A percentile compares a stretch with the other conserved stretches of the same genome.
phyloP scores from a whole-genome alignment of 1,139 yeast genomes.

The Zygosaccharomyces sapae region DNA sequence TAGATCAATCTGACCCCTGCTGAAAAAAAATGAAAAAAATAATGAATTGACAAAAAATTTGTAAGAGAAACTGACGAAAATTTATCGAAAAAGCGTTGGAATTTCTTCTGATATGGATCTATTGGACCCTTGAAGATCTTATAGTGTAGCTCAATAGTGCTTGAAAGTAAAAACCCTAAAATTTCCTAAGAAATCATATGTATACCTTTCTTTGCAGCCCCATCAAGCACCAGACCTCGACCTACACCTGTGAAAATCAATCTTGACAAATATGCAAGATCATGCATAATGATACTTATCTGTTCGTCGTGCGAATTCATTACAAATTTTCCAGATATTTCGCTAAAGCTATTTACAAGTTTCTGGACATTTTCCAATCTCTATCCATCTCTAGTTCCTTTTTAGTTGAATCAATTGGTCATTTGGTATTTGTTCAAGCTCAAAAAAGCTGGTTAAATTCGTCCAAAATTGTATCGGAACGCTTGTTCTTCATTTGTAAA shows the following conservation, averaged over 20 bases:
- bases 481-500: conserved; percentile 31
- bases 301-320: background rate
- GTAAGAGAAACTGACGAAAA: background rate
- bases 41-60: background rate
- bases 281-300: background rate
- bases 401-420: conserved; percentile 21
- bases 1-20: background rate
- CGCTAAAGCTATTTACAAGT: conserved; percentile 3
- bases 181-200: background rate
- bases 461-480: conserved; percentile 27
- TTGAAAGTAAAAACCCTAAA: background rate
- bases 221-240: background rate
- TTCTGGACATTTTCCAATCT: background rate
- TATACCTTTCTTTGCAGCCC: background rate
- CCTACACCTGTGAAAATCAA: conserved; percentile 6
- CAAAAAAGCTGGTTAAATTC: conserved; percentile 26
- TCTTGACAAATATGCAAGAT: conserved; percentile 11
- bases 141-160: no score
- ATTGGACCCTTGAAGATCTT: no score
- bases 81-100: background rate
- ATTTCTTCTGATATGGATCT: no score
- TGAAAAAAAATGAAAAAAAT: background rate
- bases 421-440: conserved; percentile 27
- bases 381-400: background rate
- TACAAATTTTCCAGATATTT: background rate